Conservation (phyloP, 2,329 filamentous ascomycete species). For the Pleomassaria siparia region DNA sequence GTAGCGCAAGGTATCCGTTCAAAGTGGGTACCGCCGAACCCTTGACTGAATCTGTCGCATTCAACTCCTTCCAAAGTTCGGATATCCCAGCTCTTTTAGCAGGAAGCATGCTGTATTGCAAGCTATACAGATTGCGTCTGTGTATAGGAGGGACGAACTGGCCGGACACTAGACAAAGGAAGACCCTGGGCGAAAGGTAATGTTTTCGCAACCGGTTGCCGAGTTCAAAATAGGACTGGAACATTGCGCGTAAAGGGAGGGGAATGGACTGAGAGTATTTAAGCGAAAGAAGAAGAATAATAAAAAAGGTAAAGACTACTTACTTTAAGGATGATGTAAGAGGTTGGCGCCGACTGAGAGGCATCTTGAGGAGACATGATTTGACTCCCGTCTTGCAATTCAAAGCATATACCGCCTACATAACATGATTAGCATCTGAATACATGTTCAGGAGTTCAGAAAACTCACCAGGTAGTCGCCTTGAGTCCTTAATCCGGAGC, state of each 20-base stretch:
- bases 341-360: slow-evolving; percentile 60
- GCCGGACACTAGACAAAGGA: slow-evolving; percentile 84
- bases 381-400: slow-evolving; percentile 72
- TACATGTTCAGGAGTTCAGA: slow-evolving; percentile 1
- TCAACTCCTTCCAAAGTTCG: slow-evolving; percentile 79
- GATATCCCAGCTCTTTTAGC: slow-evolving; percentile 74
- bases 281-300: background rate
- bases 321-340: slow-evolving; percentile 86
- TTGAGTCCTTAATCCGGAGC: slow-evolving; percentile 90
- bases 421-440: background rate
- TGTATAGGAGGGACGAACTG: slow-evolving; percentile 95
- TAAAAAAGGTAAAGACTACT: slow-evolving; percentile 3
- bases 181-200: slow-evolving; percentile 85
- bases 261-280: slow-evolving; percentile 68
- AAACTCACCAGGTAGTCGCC: slow-evolving; percentile 74
- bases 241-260: slow-evolving; percentile 88
- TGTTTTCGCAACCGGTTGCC: slow-evolving; percentile 90
- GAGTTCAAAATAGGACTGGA: slow-evolving; percentile 96
- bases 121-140: slow-evolving; percentile 87
- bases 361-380: slow-evolving; percentile 39
- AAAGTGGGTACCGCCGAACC: background rate
- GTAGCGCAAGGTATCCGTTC: slow-evolving; percentile 8
- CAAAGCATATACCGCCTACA: slow-evolving; percentile 78
- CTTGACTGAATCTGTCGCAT: slow-evolving; percentile 12
- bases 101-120: slow-evolving; percentile 98